phyloP scores from a whole-genome alignment of 371 early-diverging fungal species.

The Cokeromyces recurvatus region DNA sequence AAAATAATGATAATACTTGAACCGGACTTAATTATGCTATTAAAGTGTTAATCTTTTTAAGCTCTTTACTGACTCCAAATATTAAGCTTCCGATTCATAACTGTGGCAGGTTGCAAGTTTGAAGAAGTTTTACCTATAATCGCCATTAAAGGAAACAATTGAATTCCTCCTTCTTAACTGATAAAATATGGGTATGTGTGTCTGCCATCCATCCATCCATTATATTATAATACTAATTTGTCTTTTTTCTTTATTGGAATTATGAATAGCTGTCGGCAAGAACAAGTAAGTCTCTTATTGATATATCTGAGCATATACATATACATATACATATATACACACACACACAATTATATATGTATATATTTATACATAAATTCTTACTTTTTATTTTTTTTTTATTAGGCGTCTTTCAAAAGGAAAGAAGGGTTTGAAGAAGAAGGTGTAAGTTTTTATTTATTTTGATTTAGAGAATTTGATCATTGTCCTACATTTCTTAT shows the following conservation, averaged over 20 bases:
- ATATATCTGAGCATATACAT: neutral
- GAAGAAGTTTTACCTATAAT: too few species aligned
- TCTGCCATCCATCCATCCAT: constrained; percentile 23
- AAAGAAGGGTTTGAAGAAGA: constrained; percentile 97
- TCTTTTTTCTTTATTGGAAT: too few species aligned
- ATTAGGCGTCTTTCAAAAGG: constrained; percentile 84
- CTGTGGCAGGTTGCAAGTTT: too few species aligned
- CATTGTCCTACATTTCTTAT: too few species aligned
- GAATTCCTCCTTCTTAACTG: constrained; percentile 29
- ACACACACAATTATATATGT: too few species aligned
- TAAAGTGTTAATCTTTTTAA: too few species aligned
- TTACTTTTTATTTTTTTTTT: neutral
- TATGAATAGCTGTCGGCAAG: constrained; percentile 90
- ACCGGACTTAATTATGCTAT: too few species aligned
- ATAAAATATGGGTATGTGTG: constrained; percentile 37
- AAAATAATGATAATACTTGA: too few species aligned
- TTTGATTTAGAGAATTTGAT: too few species aligned
- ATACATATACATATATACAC: constrained; percentile 1
- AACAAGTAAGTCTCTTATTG: constrained; percentile 74
- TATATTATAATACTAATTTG: constrained; percentile 2
- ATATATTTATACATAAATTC: neutral
- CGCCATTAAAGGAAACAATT: too few species aligned
- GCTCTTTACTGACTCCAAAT: too few species aligned
- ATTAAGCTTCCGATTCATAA: too few species aligned
- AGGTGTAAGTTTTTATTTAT: constrained; percentile 72